These are phyloP conservation scores for Candida khao-thaluensis DNA, from an alignment of 805 yeast genomes.

Conservation along the genomic window DNA sequence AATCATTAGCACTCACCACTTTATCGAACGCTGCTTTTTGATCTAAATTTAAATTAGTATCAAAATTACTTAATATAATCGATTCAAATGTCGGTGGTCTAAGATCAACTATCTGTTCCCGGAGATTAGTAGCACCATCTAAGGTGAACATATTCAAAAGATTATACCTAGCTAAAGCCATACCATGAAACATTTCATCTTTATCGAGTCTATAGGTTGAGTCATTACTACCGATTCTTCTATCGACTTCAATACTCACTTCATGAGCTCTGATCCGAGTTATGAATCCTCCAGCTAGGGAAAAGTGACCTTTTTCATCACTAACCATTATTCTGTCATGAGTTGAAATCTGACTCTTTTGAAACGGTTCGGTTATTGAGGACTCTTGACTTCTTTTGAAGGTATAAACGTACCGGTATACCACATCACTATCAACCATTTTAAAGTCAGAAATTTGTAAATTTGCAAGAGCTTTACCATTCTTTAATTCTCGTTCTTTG, in stretches of 20 bases:
- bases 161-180: constrained; percentile 76
- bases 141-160: constrained; percentile 63
- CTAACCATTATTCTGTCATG: constrained; percentile 72
- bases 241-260: constrained; percentile 51
- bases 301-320: constrained; percentile 77
- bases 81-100: constrained; percentile 44
- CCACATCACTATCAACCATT: constrained; percentile 18
- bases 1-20: constrained; percentile 67
- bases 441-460: constrained; percentile 38
- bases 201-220: constrained; percentile 66
- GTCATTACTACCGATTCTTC: constrained; percentile 38
- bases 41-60: constrained; percentile 49
- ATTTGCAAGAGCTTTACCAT: constrained; percentile 59
- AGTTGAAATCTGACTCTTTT: constrained; percentile 47
- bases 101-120: constrained; percentile 56
- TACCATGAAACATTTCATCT: constrained; percentile 72
- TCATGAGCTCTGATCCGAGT: constrained; percentile 39
- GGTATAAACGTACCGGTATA: constrained; percentile 44
- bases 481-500: constrained; percentile 55
- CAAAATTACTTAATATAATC: constrained; percentile 9
- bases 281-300: constrained; percentile 64
- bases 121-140: constrained; percentile 43
- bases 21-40: constrained; percentile 68
- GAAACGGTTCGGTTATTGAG: constrained; percentile 18
- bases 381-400: constrained; percentile 39